Evolutionary conservation across 2,329 filamentous ascomycete genomes (phyloP).

Genomic region (Capronia epimyces): DNA sequence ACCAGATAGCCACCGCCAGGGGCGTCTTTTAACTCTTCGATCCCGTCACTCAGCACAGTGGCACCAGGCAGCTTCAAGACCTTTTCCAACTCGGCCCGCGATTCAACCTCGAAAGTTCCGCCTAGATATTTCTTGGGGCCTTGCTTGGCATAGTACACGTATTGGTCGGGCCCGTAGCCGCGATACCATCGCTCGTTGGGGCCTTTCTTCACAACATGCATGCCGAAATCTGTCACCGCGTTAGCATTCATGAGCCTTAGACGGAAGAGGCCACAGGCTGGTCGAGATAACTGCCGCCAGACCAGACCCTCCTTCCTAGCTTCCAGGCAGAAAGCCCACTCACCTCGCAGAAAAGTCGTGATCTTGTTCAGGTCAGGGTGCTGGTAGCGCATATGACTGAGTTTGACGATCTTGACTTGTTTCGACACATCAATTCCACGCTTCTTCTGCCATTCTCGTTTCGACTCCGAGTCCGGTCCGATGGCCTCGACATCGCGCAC

Average conservation of each 20-base stretch:
- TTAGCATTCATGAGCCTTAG: no score
- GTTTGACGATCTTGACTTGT: conserved; percentile 45
- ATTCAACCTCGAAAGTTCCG: conserved; percentile 42
- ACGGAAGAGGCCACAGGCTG: no score
- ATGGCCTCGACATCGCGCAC: conserved; percentile 26
- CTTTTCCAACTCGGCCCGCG: conserved; percentile 41
- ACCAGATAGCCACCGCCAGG: conserved; percentile 29
- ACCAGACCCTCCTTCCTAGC: background rate
- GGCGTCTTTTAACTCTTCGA: conserved; percentile 27
- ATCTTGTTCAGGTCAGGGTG: conserved; percentile 48
- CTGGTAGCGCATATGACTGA: conserved; percentile 52
- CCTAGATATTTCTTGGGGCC: conserved; percentile 42
- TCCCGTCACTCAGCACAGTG: conserved; percentile 22
- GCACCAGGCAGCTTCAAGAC: conserved; percentile 18
- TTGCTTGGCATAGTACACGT: conserved; percentile 41
- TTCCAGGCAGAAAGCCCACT: conserved; percentile 3
- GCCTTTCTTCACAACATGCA: conserved; percentile 38
- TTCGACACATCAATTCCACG: conserved; percentile 39
- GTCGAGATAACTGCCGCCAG: no score
- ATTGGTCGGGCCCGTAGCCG: conserved; percentile 43
- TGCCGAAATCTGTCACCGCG: conserved; percentile 38
- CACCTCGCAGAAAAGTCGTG: conserved; percentile 40
- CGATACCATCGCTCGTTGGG: conserved; percentile 39
- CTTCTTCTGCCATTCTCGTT: conserved; percentile 27
- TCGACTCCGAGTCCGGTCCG: conserved; percentile 18